Base-by-base conservation (phyloP, 768 basidiomycete species). In the Russula sp. region DNA sequence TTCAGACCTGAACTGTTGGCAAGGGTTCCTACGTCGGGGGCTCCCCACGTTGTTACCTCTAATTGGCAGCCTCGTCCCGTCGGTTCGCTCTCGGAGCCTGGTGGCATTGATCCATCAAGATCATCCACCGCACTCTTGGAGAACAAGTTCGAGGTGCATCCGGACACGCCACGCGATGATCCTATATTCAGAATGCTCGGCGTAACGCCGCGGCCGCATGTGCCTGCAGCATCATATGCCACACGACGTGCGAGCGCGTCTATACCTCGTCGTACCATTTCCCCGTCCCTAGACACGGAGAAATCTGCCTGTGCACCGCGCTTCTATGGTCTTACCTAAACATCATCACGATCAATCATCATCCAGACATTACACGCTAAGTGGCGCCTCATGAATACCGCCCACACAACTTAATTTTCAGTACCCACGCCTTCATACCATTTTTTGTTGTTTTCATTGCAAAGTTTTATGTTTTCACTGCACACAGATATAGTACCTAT, bases 61-160 rank as follows among this genome's bases (percentile, higher is more conserved):
- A 82, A 84, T 45, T 84, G 84, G 80, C 75, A 79, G 37, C 82
- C 84, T 22, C 78, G 80, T 53, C 72, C 69, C 32, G 81, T 83
- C 40, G 80, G 82, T 4, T 76, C 71, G 63, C 70, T 90, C 7
- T 86, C 87, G 1, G 87, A 94, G 73, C 91, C 91, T 37, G 84
- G 88, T 32, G 79, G 83, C 55, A 76, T 79, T 61, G 88, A 93
- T 72, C 90, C 92, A 16, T 91, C 91, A 37, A 81, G 80, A 71
- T 88, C 90, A 10, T 87, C 90, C 34, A 86, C 90, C 10, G 90
- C 89, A 1, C 78, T 94, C 7, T 91, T 86, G 86, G 85, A 89
- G 72, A 91, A 92, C 65, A 89, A 83, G 74, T 78, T 94, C 16
- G 91, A 93, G 72, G 77, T 96, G 6, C 94, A 97, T 70, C 94